Conservation (phyloP, 2,329 filamentous ascomycete species). For the Fusarium sp. region DNA sequence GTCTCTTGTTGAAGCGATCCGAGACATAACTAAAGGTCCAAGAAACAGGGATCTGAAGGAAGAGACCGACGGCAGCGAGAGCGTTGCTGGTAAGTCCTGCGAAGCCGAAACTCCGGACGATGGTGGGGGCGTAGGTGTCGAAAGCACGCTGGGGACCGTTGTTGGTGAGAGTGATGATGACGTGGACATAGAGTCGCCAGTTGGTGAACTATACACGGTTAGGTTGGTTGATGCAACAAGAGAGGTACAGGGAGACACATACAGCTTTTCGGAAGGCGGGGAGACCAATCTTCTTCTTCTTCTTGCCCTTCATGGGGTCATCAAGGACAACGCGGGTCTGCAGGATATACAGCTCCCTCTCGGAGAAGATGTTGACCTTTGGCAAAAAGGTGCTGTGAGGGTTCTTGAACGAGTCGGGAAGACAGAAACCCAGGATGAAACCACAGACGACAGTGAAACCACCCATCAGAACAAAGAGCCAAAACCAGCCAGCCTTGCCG, state of each 20-base stretch:
- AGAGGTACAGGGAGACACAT: slow-evolving; percentile 14
- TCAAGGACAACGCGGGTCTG: slow-evolving; percentile 53
- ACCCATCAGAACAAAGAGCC: slow-evolving; percentile 64
- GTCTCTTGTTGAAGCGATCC: slow-evolving; percentile 60
- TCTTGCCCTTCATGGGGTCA: slow-evolving; percentile 57
- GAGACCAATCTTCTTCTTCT: slow-evolving; percentile 58
- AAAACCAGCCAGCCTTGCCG: slow-evolving; percentile 63
- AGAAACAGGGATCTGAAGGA: slow-evolving; percentile 61
- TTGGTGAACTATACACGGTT: slow-evolving; percentile 51
- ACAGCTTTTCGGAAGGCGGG: slow-evolving; percentile 56
- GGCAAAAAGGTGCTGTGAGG: slow-evolving; percentile 55
- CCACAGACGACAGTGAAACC: slow-evolving; percentile 59
- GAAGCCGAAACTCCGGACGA: slow-evolving; percentile 64
- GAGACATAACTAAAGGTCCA: slow-evolving; percentile 62
- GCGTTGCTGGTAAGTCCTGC: slow-evolving; percentile 59
- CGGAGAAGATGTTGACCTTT: slow-evolving; percentile 47
- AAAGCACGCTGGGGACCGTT: slow-evolving; percentile 58
- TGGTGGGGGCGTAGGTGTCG: slow-evolving; percentile 62
- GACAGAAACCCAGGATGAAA: slow-evolving; percentile 53
- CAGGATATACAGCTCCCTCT: slow-evolving; percentile 54
- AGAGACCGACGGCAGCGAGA: slow-evolving; percentile 63
- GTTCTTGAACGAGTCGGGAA: slow-evolving; percentile 57
- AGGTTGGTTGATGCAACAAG: slow-evolving; percentile 3
- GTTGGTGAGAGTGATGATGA: slow-evolving; percentile 60
- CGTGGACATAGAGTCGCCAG: slow-evolving; percentile 63